Evolutionary conservation across 495 filamentous ascomycete genomes (phyloP).

Genomic region (Xylaria bambusicola): DNA sequence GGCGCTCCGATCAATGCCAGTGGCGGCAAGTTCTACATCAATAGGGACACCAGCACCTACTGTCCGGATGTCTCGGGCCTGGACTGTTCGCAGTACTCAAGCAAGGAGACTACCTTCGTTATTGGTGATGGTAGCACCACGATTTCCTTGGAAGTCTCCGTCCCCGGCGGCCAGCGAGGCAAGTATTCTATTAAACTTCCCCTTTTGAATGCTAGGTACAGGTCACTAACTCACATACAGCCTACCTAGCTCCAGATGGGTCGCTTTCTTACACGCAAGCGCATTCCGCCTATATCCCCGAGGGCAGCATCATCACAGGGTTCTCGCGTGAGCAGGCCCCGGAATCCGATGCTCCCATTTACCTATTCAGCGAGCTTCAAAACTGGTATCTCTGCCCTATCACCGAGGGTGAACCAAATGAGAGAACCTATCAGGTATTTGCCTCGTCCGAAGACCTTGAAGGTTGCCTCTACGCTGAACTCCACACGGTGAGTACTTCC

Average conservation of each 20-base stretch:
- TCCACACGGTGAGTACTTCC: not conserved
- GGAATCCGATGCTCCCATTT: constrained; percentile 22
- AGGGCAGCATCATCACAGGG: constrained; percentile 19
- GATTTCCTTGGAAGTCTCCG: constrained; percentile 21
- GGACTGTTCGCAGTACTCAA: constrained; percentile 25
- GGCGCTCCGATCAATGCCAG: constrained; percentile 27
- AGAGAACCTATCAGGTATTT: constrained; percentile 27
- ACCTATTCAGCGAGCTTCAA: not conserved
- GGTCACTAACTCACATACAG: constrained; percentile 16
- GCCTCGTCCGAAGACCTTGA: not conserved
- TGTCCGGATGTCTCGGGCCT: constrained; percentile 25
- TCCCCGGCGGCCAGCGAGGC: constrained; percentile 34
- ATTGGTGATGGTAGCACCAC: constrained; percentile 25
- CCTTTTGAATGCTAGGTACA: not conserved
- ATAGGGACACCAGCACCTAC: constrained; percentile 26
- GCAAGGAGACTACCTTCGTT: constrained; percentile 24
- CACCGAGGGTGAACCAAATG: constrained; percentile 18
- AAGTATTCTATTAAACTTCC: not conserved
- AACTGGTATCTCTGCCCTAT: constrained; percentile 27
- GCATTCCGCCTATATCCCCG: constrained; percentile 24
- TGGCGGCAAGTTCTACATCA: constrained; percentile 32
- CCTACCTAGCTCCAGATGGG: constrained; percentile 28
- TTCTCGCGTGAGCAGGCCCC: constrained; percentile 20
- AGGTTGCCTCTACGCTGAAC: not conserved
- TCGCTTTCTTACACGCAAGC: constrained; percentile 28